phyloP scores from a whole-genome alignment of 192 early-diverging fungal species.

The Irineochytrium annulatum region DNA sequence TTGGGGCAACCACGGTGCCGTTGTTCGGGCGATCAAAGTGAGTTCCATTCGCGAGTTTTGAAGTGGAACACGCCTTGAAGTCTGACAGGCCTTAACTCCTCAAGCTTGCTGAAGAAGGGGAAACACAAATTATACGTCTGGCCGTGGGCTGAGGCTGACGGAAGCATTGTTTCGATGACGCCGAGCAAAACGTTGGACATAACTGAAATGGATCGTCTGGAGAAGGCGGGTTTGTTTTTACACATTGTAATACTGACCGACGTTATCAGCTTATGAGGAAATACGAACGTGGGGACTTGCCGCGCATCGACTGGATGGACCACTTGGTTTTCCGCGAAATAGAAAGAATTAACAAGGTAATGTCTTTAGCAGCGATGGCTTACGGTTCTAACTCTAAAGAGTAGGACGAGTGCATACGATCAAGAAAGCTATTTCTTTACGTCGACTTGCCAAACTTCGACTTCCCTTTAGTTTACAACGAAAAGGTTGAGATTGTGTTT shows the following conservation, averaged over 20 bases:
- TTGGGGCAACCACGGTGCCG: conserved; percentile 73
- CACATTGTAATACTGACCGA: not conserved
- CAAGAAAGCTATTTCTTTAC: conserved; percentile 70
- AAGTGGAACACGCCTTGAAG: not conserved
- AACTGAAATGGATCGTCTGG: conserved; percentile 79
- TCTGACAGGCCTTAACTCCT: not conserved
- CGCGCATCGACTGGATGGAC: conserved; percentile 88
- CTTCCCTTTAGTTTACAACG: conserved; percentile 92
- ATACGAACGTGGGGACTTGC: conserved; percentile 85
- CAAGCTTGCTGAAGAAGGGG: conserved; percentile 78
- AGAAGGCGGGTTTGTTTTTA: conserved; percentile 56
- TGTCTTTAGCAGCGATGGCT: not conserved
- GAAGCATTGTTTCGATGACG: conserved; percentile 46
- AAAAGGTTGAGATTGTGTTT: conserved; percentile 48
- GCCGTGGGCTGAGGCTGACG: conserved; percentile 65
- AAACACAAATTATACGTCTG: conserved; percentile 74
- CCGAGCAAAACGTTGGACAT: conserved; percentile 49
- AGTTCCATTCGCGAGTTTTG: conserved; percentile 3
- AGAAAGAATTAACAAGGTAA: conserved; percentile 71
- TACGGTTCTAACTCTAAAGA: not conserved
- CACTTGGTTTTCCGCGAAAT: conserved; percentile 84
- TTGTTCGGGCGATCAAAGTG: conserved; percentile 82
- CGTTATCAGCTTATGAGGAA: conserved; percentile 57
- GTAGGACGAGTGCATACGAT: conserved; percentile 9
- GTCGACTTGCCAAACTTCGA: conserved; percentile 93